These are phyloP conservation scores for Fusarium cicatricum DNA, from an alignment of 2,329 filamentous ascomycete species.

Conservation along the genomic window DNA sequence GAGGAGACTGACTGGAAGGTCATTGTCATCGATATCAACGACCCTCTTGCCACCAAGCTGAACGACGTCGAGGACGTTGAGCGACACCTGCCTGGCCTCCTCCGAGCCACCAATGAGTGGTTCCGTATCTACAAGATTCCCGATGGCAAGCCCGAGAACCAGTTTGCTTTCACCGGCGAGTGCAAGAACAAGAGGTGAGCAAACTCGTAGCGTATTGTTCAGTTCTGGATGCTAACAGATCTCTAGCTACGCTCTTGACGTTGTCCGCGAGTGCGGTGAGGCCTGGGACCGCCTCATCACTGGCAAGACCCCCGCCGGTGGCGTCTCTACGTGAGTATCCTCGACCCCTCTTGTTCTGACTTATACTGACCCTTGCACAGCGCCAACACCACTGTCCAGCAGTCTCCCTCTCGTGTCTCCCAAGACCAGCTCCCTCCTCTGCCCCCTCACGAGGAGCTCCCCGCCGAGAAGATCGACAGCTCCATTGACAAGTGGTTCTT, in stretches of 20 bases:
- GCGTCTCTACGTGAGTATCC: slow-evolving; percentile 78
- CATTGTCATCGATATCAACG: slow-evolving; percentile 98
- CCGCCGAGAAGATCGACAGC: slow-evolving; percentile 88
- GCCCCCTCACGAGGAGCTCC: slow-evolving; percentile 79
- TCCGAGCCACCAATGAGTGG: slow-evolving; percentile 99
- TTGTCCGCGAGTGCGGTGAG: slow-evolving; percentile 94
- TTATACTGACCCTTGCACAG: slow-evolving; percentile 57
- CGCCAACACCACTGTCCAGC: slow-evolving; percentile 79
- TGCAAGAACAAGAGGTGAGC: slow-evolving; percentile 98
- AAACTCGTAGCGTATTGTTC: neutral
- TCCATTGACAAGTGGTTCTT: slow-evolving; percentile 99
- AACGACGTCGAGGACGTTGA: slow-evolving; percentile 99
- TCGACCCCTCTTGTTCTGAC: neutral
- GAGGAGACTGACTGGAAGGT: slow-evolving; percentile 99
- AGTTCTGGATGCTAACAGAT: slow-evolving; percentile 19
- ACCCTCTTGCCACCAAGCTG: slow-evolving; percentile 94
- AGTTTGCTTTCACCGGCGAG: slow-evolving; percentile 99
- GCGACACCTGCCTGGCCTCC: slow-evolving; percentile 94
- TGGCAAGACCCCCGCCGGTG: slow-evolving; percentile 82
- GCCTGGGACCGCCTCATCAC: slow-evolving; percentile 97
- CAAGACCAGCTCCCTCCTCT: slow-evolving; percentile 77
- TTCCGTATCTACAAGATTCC: slow-evolving; percentile 99
- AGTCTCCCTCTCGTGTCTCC: slow-evolving; percentile 77
- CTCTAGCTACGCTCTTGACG: slow-evolving; percentile 85
- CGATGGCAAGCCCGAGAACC: slow-evolving; percentile 99